Base-by-base conservation (phyloP, 2,329 filamentous ascomycete species). In the Fusarium setosum region DNA sequence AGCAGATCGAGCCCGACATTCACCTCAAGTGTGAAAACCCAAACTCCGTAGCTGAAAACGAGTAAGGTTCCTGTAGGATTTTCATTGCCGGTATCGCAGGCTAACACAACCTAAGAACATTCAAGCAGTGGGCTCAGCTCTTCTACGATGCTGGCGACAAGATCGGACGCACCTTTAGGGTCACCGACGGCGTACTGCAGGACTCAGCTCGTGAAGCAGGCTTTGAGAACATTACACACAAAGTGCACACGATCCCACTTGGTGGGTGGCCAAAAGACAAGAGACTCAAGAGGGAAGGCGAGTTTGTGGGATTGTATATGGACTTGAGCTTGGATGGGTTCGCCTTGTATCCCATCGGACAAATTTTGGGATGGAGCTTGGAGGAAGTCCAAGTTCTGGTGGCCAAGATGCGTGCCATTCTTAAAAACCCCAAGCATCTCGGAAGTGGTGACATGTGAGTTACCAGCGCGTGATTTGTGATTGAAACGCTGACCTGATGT, bases 121-220 rank as follows among this genome's bases (percentile, higher is more conserved):
- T 66, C 10, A 41, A 50, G 24, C 62, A 66, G 32, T 67, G 62
- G 65, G 63, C 62, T 6, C 52, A 63, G 18, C 56, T 67, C 4
- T 67, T 67, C 5, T 66, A 55, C 18, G 63, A 66, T 15, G 65
- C 62, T 5, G 62, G 63, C 0, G 56, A 67, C 2, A 61, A 59
- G 11, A 24, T 66, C 11, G 59, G 63, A 0, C 59, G 65, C 4
- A 66, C 65, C 5, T 67, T 67, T 29, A 37, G 44, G 3, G 23
- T 63, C 41, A 61, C 59, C 2, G 53, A 66, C 6, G 65, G 59
- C 6, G 47, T 56, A 6, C 66, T 67, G 56, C 32, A 56, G 6
- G 35, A 54, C 3, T 61, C 45, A 0, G 65, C 65, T 0, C 13
- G 21, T 0, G 47, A 64, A 17, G 63, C 51, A 10, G 60, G 65